phyloP scores from a whole-genome alignment of 1,284 basidiomycete species.

The Ganoderma boninense region DNA sequence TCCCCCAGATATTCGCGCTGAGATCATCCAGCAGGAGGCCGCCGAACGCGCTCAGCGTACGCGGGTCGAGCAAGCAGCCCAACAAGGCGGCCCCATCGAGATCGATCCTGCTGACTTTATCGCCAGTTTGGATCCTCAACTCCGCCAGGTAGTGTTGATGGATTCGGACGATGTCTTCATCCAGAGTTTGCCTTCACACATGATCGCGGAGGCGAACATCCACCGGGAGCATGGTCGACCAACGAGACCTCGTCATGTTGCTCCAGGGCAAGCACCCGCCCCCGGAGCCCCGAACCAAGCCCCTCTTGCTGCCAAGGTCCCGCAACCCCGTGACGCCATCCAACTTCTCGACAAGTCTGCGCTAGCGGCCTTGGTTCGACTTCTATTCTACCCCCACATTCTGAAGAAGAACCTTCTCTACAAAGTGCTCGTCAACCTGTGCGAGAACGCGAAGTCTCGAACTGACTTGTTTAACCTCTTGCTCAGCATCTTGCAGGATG shows the following conservation, averaged over 20 bases:
- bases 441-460: conserved; percentile 93
- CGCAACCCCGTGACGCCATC: conserved; percentile 84
- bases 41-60: conserved; percentile 77
- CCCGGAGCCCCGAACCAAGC: conserved; percentile 41
- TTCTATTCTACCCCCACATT: conserved; percentile 97
- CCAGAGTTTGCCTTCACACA: conserved; percentile 80
- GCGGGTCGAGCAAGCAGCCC: conserved; percentile 53
- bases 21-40: conserved; percentile 95
- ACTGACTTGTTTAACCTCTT: conserved; percentile 94
- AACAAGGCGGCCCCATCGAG: conserved; percentile 64
- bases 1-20: conserved; percentile 95
- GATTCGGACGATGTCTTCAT: conserved; percentile 89
- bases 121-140: conserved; percentile 84
- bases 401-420: conserved; percentile 87
- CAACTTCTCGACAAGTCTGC: conserved; percentile 94
- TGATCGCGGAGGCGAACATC: conserved; percentile 82
- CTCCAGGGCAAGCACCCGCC: conserved; percentile 48
- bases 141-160: conserved; percentile 87
- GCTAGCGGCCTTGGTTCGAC: conserved; percentile 89
- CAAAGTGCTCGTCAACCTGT: conserved; percentile 93
- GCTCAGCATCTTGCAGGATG: conserved; percentile 93
- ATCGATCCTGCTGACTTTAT: conserved; percentile 90
- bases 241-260: conserved; percentile 36
- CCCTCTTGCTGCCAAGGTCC: conserved; percentile 55
- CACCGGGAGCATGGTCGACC: conserved; percentile 58